Conservation (phyloP, 345 rosid species). For the Moricandia arvensis region DNA sequence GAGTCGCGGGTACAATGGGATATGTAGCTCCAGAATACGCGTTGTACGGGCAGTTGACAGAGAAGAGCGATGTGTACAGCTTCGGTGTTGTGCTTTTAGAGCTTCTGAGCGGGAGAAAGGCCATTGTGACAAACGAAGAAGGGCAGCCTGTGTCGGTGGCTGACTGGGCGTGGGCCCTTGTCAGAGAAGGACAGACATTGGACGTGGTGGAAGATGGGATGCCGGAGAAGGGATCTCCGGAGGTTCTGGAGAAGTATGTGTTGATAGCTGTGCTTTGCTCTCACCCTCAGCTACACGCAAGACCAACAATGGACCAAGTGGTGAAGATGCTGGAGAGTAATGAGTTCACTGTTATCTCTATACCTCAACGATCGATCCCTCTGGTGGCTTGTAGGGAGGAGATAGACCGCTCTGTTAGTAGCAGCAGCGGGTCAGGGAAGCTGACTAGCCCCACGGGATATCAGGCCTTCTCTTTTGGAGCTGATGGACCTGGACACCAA, state of each 20-base stretch:
- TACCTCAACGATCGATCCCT: slow-evolving; percentile 82
- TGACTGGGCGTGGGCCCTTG: slow-evolving; percentile 94
- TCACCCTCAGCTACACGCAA: slow-evolving; percentile 79
- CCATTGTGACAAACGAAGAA: slow-evolving; percentile 49
- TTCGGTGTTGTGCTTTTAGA: slow-evolving; percentile 89
- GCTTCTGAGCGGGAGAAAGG: slow-evolving; percentile 85
- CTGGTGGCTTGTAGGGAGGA: slow-evolving; percentile 65
- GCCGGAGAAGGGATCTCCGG: slow-evolving; percentile 57
- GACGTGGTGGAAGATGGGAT: slow-evolving; percentile 80
- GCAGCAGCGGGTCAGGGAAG: slow-evolving; percentile 65
- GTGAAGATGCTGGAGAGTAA: slow-evolving; percentile 91
- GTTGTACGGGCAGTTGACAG: slow-evolving; percentile 78
- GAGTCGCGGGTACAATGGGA: slow-evolving; percentile 97
- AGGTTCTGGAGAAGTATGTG: slow-evolving; percentile 78
- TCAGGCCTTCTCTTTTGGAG: background rate
- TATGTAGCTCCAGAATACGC: slow-evolving; percentile 98
- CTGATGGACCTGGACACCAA: slow-evolving; percentile 29
- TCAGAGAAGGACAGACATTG: slow-evolving; percentile 54
- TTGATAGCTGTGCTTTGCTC: slow-evolving; percentile 79
- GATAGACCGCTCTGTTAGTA: slow-evolving; percentile 68
- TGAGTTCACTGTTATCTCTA: slow-evolving; percentile 60
- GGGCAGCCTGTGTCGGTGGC: slow-evolving; percentile 63
- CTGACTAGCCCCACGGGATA: slow-evolving; percentile 59
- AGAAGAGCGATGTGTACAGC: slow-evolving; percentile 88
- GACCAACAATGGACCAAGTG: slow-evolving; percentile 96